Conservation (phyloP, 75 land plant species). For the Chamaecyparis obtusa region DNA sequence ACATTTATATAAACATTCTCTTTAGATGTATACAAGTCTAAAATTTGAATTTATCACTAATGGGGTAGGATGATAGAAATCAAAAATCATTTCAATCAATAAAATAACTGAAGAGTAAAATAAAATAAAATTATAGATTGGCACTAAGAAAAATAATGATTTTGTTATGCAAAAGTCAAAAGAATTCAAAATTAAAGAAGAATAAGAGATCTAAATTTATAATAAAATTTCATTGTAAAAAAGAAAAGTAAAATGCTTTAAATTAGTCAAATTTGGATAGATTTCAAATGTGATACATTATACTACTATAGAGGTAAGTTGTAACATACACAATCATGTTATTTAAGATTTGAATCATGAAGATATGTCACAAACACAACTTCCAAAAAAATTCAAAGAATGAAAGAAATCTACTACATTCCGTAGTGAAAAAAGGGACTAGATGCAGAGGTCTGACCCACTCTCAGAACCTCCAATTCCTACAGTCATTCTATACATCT, state of each 20-base stretch:
- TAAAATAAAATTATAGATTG: too few species aligned
- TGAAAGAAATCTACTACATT: constrained; percentile 17
- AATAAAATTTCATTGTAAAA: background rate
- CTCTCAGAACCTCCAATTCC: constrained; percentile 69
- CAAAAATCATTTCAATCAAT: background rate
- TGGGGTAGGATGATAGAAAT: background rate
- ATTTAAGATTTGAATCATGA: background rate
- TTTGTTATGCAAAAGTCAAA: background rate
- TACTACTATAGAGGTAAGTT: background rate
- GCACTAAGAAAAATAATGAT: too few species aligned
- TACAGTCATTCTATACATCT: too few species aligned
- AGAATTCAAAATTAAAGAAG: background rate
- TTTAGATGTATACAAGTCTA: background rate
- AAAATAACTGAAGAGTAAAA: background rate
- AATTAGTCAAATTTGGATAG: background rate
- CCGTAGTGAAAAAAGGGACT: constrained; percentile 87
- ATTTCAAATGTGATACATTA: background rate
- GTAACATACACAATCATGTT: background rate
- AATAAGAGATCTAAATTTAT: background rate
- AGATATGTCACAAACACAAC: background rate
- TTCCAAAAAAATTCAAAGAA: background rate
- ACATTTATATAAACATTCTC: too few species aligned
- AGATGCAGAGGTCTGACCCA: constrained; percentile 73
- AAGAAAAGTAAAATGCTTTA: background rate
- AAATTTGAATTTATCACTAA: background rate